Conservation (phyloP, 441 rosid genomes). For the Euphorbia celastroides region DNA sequence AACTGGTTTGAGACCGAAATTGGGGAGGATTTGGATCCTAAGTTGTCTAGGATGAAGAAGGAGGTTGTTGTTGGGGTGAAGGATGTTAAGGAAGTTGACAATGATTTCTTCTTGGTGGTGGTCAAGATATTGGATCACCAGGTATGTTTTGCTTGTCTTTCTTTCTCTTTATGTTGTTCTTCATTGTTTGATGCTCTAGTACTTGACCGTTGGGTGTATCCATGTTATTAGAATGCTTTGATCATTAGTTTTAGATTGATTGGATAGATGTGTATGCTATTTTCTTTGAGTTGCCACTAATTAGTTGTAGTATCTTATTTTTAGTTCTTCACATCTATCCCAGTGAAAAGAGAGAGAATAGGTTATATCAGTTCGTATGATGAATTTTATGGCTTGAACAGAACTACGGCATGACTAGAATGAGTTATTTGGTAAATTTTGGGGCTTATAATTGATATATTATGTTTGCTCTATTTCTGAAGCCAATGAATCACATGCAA, state of each 20-base stretch:
- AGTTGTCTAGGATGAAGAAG: conserved; percentile 87
- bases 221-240: too few species aligned
- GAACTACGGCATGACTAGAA: background rate
- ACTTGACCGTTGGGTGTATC: background rate
- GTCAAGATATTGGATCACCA: conserved; percentile 91
- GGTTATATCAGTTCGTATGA: too few species aligned
- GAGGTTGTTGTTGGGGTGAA: conserved; percentile 92
- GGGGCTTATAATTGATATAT: background rate
- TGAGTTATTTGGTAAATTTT: background rate
- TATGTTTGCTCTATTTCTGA: too few species aligned
- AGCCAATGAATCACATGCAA: too few species aligned
- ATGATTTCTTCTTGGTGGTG: conserved; percentile 95
- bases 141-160: conserved; percentile 36
- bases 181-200: background rate
- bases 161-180: background rate
- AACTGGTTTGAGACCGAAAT: conserved; percentile 84
- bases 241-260: background rate
- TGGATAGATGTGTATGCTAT: background rate
- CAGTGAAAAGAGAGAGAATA: background rate
- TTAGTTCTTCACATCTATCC: too few species aligned
- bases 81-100: conserved; percentile 89
- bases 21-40: conserved; percentile 63
- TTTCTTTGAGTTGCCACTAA: background rate
- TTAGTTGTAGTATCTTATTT: too few species aligned
- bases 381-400: conserved; percentile 1